These are phyloP conservation scores for Hortiboletus flavorubellus DNA, from an alignment of 768 basidiomycete species.

Conservation along the genomic window DNA sequence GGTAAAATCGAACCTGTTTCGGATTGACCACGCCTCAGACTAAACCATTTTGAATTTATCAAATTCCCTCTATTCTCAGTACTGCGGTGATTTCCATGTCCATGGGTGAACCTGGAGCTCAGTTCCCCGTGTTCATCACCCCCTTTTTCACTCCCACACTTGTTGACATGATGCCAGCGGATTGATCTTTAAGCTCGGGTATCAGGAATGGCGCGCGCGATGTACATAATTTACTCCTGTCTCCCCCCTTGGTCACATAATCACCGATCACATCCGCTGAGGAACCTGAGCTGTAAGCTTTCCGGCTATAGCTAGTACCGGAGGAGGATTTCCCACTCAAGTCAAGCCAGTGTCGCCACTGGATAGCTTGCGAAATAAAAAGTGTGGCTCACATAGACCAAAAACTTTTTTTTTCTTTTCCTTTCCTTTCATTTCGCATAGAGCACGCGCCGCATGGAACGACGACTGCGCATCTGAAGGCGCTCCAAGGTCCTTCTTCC, in stretches of 20 bases:
- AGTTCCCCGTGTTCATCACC: slow-evolving; percentile 13
- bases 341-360: not conserved
- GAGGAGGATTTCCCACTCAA: not conserved
- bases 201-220: not conserved
- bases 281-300: not conserved
- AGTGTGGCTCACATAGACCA: not conserved
- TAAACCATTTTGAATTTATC: slow-evolving; percentile 16
- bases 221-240: slow-evolving; percentile 2
- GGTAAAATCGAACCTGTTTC: slow-evolving; percentile 1
- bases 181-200: not conserved
- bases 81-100: not conserved
- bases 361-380: not conserved
- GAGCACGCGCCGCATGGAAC: not conserved
- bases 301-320: not conserved
- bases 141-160: slow-evolving; percentile 16
- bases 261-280: not conserved
- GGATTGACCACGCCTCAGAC: slow-evolving; percentile 5
- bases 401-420: not conserved
- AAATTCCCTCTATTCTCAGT: slow-evolving; percentile 5
- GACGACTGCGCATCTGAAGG: not conserved
- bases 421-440: no score
- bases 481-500: not conserved
- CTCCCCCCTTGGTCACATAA: not conserved
- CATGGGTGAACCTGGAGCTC: not conserved
- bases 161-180: slow-evolving; percentile 1